Evolutionary conservation across 495 filamentous ascomycete genomes (phyloP).

Genomic region (Trichoderma virens): DNA sequence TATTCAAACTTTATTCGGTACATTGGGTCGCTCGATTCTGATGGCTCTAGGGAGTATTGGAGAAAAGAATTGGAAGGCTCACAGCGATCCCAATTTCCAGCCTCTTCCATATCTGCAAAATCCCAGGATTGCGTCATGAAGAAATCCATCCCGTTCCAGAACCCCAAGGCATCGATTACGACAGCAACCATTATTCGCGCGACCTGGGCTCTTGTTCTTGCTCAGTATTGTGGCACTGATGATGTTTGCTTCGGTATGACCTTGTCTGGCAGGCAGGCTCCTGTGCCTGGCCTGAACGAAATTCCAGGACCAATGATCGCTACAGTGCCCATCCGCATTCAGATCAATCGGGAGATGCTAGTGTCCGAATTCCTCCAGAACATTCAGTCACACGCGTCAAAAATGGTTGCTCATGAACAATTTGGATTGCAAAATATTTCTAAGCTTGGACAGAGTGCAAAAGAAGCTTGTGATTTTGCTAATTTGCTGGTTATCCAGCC

Average conservation of each 20-base stretch:
- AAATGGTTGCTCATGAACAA: slow-evolving; percentile 38
- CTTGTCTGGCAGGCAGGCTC: slow-evolving; percentile 39
- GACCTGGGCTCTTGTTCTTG: slow-evolving; percentile 36
- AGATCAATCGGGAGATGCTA: slow-evolving; percentile 10
- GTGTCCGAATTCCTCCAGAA: slow-evolving; percentile 16
- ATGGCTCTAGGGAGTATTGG: not conserved
- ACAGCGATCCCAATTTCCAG: slow-evolving; percentile 5
- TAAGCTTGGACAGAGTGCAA: slow-evolving; percentile 4
- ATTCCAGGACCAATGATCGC: slow-evolving; percentile 49
- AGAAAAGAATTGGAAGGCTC: not conserved
- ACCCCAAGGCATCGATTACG: slow-evolving; percentile 20
- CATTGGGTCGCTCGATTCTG: not conserved
- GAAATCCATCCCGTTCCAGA: slow-evolving; percentile 17
- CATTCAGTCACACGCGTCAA: slow-evolving; percentile 27
- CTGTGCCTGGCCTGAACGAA: slow-evolving; percentile 36
- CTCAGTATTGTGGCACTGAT: slow-evolving; percentile 26
- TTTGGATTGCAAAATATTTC: slow-evolving; percentile 37
- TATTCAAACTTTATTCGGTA: slow-evolving; percentile 5
- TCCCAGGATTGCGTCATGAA: not conserved
- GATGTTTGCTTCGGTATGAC: slow-evolving; percentile 42
- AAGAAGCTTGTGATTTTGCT: slow-evolving; percentile 7
- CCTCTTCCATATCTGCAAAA: not conserved
- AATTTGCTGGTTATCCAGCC: slow-evolving; percentile 7
- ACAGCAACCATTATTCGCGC: slow-evolving; percentile 39
- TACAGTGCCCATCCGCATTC: slow-evolving; percentile 46